These are phyloP conservation scores for Wickerhamiella cacticola DNA, from an alignment of 805 yeast genomes.

Conservation along the genomic window DNA sequence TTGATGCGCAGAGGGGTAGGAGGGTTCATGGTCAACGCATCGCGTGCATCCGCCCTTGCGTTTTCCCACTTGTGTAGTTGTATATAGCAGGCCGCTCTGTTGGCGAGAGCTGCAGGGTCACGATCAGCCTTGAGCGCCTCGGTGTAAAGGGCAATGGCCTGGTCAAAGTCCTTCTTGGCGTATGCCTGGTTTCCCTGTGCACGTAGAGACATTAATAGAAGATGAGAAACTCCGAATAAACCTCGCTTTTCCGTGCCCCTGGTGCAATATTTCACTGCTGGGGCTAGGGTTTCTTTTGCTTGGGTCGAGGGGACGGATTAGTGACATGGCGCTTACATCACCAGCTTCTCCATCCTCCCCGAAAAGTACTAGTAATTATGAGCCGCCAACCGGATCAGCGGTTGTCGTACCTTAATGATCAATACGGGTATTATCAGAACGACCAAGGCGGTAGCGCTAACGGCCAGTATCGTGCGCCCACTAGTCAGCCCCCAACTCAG, in stretches of 20 bases:
- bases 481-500: constrained; percentile 2
- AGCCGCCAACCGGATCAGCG: constrained; percentile 17
- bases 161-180: constrained; percentile 10
- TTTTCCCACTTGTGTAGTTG: constrained; percentile 15
- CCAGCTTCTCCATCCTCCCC: constrained; percentile 5
- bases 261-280: not conserved
- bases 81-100: constrained; percentile 22
- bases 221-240: not conserved
- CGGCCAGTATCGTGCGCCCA: constrained; percentile 1
- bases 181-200: constrained; percentile 18
- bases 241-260: not conserved
- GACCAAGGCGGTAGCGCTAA: constrained; percentile 1
- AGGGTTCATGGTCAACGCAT: constrained; percentile 12
- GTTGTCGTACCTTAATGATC: constrained; percentile 13
- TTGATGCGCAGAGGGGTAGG: constrained; percentile 14
- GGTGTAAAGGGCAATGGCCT: constrained; percentile 17
- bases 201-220: not conserved
- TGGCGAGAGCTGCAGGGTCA: constrained; percentile 19
- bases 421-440: constrained; percentile 13
- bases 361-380: constrained; percentile 10
- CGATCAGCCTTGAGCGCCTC: constrained; percentile 18
- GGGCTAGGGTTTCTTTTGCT: constrained; percentile 1
- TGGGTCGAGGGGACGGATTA: not conserved
- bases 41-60: constrained; percentile 18
- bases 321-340: constrained; percentile 4